A percentile compares a stretch with the other conserved stretches of the same genome.
These are phyloP conservation scores for Diaporthe sp. DNA, from an alignment of 2,329 filamentous ascomycete genomes.

Conservation along the genomic window DNA sequence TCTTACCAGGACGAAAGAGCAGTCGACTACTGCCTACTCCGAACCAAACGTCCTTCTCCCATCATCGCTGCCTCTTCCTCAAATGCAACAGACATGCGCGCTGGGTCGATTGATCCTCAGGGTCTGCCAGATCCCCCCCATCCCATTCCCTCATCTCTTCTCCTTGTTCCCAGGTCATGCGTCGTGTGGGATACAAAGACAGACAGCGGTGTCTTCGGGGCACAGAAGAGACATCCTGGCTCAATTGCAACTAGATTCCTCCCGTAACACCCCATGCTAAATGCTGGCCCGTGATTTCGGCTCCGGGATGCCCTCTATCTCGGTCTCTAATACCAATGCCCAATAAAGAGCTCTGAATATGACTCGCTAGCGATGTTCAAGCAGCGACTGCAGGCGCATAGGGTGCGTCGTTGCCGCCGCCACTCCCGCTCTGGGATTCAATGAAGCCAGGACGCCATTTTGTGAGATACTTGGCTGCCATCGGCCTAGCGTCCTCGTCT, in stretches of 20 bases:
- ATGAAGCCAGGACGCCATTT: constrained; percentile 72
- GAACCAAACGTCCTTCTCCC: background rate
- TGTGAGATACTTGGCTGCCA: constrained; percentile 73
- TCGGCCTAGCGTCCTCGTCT: constrained; percentile 74
- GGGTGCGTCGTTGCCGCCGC: constrained; percentile 21
- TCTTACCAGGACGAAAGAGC: background rate
- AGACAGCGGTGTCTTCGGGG: background rate
- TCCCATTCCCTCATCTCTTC: too few species aligned
- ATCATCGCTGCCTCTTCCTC: background rate
- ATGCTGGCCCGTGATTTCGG: constrained; percentile 16
- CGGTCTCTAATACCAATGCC: constrained; percentile 8
- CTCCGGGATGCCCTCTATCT: background rate
- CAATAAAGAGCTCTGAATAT: background rate
- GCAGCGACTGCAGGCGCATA: constrained; percentile 32
- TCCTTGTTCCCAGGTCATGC: background rate
- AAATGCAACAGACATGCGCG: background rate
- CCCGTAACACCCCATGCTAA: background rate
- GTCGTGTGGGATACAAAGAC: background rate
- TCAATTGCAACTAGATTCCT: background rate
- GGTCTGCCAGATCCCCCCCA: background rate
- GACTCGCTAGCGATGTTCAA: constrained; percentile 3
- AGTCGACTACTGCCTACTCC: background rate
- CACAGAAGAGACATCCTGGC: background rate
- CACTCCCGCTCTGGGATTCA: constrained; percentile 48
- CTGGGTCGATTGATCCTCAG: background rate